These are phyloP conservation scores for Stemphylium vesicarium DNA, from an alignment of 2,329 filamentous ascomycete species.

Conservation along the genomic window DNA sequence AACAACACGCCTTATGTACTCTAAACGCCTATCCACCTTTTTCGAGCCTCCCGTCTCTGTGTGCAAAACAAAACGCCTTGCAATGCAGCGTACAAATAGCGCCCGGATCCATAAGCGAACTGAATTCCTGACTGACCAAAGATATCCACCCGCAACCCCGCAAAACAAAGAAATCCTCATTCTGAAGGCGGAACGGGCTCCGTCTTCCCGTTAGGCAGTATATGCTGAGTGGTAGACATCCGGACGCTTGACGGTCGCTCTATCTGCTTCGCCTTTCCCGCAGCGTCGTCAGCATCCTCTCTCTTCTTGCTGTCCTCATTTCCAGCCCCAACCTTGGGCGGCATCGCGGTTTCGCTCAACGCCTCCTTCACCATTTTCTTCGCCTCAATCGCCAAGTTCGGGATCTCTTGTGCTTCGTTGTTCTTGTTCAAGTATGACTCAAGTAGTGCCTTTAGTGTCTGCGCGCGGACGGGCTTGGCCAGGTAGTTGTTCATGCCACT, in stretches of 20 bases:
- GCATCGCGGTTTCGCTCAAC: constrained; percentile 26
- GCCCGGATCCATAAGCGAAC: neutral
- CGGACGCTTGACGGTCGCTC: constrained; percentile 23
- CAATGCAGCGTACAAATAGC: constrained; percentile 6
- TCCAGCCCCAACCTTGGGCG: neutral
- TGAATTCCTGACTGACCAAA: neutral
- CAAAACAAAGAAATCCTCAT: neutral
- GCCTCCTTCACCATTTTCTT: constrained; percentile 51
- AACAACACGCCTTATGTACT: neutral
- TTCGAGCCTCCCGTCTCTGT: neutral
- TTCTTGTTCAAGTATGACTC: constrained; percentile 67
- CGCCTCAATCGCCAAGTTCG: constrained; percentile 55
- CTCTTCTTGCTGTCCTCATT: neutral
- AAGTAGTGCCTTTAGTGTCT: constrained; percentile 84
- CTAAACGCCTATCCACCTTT: neutral
- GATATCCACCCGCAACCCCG: neutral
- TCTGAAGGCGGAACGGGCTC: constrained; percentile 8
- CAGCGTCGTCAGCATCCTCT: neutral
- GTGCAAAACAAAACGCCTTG: constrained; percentile 10
- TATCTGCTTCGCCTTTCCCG: constrained; percentile 6
- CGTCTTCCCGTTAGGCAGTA: constrained; percentile 17
- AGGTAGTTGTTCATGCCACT: constrained; percentile 98
- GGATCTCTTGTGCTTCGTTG: constrained; percentile 42
- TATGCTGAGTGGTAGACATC: constrained; percentile 23
- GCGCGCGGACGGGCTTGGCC: constrained; percentile 90